Evolutionary conservation across 2,329 filamentous ascomycete genomes (phyloP), one percentile per base, ranked within the genome.

Genomic region (Colletotrichum gigasporum): DNA sequence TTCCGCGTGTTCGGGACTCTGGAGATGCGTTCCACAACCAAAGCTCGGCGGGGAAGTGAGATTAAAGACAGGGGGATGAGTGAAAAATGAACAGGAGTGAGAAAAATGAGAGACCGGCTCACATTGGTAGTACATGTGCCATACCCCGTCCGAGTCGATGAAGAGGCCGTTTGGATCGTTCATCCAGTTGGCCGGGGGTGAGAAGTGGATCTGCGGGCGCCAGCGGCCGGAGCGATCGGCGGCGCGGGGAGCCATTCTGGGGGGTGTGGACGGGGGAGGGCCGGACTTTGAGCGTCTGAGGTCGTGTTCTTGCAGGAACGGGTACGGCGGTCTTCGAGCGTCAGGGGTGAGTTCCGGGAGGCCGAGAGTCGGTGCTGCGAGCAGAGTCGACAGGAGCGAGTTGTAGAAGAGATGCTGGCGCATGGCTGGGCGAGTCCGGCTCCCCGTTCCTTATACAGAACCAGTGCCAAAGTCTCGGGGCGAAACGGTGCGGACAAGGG

Each of bases 161-260:
- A 89, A 89, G 78, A 89, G 81, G 69, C 88, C 88, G 74, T 90
- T 90, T 1, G 88, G 87, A 67, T 90, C 88, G 65, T 89, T 89
- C 79, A 86, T 83, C 66, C 83, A 85, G 68, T 80, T 73, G 16
- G 77, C 67, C 2, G 85, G 85, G 2, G 85, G 84, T 10, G 83
- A 83, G 71, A 82, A 88, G 73, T 88, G 86, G 26, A 87, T 74
- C 69, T 87, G 84, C 3, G 85, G 86, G 11, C 85, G 77, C 34
- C 72, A 72, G 18, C 62, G 67, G 60, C 71, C 74, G 50, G 58
- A 63, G 37, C 63, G 52, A 39, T 63, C 51, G 39, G 44, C 32
- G 14, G 18, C 11, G n/a, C 11, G 20, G 30, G 22, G 7, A 41
- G 58, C 45, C 54, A 63, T 48, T 30, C 59, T 65, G 18, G 51